These are phyloP conservation scores for Mucor lusitanicus DNA, from an alignment of 371 early-diverging fungal species.

Conservation along the genomic window DNA sequence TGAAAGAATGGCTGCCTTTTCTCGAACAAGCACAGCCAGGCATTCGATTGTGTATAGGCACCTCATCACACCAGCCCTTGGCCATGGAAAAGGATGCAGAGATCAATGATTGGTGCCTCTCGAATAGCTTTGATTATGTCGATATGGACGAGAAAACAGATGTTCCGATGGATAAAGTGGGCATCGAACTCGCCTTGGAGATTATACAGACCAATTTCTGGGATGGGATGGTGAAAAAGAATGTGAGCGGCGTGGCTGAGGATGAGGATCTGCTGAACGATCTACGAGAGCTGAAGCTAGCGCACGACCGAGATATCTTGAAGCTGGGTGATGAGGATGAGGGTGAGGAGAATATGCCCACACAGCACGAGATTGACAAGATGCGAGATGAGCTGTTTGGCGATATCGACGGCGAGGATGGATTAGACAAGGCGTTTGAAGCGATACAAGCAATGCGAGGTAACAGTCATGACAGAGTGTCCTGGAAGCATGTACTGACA, in stretches of 20 bases:
- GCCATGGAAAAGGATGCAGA: conserved; percentile 7
- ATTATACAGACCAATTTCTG: conserved; percentile 73
- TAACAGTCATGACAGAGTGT: conserved; percentile 28
- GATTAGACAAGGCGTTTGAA: conserved; percentile 59
- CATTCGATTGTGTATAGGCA: conserved; percentile 58
- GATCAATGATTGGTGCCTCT: conserved; percentile 57
- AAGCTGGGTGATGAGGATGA: conserved; percentile 7
- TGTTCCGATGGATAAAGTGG: conserved; percentile 37
- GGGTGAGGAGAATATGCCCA: conserved; percentile 35
- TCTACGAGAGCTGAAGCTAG: conserved; percentile 13
- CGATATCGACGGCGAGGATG: conserved; percentile 67
- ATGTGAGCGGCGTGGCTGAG: conserved; percentile 19
- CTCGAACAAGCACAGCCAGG: conserved; percentile 56
- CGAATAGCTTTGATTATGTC: conserved; percentile 66
- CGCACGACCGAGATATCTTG: conserved; percentile 5
- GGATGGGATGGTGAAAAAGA: conserved; percentile 65
- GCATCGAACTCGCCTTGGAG: conserved; percentile 50
- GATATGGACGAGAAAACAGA: conserved; percentile 49
- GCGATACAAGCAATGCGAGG: conserved; percentile 60
- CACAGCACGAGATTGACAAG: conserved; percentile 44
- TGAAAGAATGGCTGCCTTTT: conserved; percentile 58
- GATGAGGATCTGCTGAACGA: conserved; percentile 12
- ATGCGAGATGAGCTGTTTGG: conserved; percentile 64
- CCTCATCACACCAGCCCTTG: background rate
- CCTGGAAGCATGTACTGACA: background rate